Conservation (phyloP, 148 eudicot species). For the Arbutus unedo region DNA sequence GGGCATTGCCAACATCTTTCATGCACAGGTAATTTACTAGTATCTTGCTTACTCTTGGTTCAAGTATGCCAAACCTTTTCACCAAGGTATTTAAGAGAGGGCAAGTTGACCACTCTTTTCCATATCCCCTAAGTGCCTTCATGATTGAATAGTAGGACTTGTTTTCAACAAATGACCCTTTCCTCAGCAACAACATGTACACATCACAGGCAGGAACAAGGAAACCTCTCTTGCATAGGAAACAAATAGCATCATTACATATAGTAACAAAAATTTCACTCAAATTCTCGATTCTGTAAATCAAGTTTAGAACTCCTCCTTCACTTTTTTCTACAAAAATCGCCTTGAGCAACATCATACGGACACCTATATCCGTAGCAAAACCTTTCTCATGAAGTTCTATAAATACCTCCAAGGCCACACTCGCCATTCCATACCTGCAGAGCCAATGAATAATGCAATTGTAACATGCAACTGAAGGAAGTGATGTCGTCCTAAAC, state of each 20-base stretch:
- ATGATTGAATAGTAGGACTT: constrained; percentile 38
- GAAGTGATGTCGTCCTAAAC: constrained; percentile 27
- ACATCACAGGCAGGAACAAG: constrained; percentile 25
- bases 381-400: constrained; percentile 38
- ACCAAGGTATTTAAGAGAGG: constrained; percentile 49
- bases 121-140: constrained; percentile 39
- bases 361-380: constrained; percentile 25
- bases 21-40: constrained; percentile 54
- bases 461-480: constrained; percentile 41
- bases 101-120: constrained; percentile 29
- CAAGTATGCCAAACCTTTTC: constrained; percentile 51
- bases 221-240: constrained; percentile 35
- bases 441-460: constrained; percentile 44
- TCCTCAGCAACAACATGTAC: constrained; percentile 28
- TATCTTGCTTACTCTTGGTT: constrained; percentile 40
- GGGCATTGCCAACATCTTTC: constrained; percentile 52
- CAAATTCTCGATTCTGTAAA: constrained; percentile 25
- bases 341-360: constrained; percentile 27
- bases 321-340: constrained; percentile 25
- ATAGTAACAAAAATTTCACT: constrained; percentile 21
- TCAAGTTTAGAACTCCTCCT: constrained; percentile 29
- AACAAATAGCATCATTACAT: constrained; percentile 35
- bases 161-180: constrained; percentile 28
- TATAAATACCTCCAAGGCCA: constrained; percentile 43
- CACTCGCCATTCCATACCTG: constrained; percentile 32